These are phyloP conservation scores for Rhizophagus clarus DNA, from an alignment of 192 early-diverging fungal genomes.

Conservation along the genomic window DNA sequence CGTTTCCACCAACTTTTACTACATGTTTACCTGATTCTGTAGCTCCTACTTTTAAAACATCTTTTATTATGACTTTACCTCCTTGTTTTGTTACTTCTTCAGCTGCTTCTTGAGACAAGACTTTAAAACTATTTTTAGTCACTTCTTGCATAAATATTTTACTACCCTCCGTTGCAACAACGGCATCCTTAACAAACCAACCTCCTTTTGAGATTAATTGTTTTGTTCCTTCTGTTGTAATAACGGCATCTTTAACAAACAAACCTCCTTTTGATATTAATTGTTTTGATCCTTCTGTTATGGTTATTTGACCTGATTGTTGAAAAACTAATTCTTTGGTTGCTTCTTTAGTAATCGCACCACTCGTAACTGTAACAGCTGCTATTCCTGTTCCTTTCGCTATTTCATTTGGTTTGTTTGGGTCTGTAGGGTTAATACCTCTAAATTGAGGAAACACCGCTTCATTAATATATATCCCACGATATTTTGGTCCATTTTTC, in stretches of 20 bases:
- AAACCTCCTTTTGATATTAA: no score
- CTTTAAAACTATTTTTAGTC: background rate
- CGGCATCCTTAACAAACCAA: no score
- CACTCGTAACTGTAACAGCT: background rate
- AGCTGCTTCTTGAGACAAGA: background rate
- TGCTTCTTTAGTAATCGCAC: no score
- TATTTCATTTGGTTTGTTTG: background rate
- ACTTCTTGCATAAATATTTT: no score
- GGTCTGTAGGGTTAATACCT: background rate
- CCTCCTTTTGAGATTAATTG: no score
- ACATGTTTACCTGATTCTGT: background rate
- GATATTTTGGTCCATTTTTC: slow-evolving; percentile 4
- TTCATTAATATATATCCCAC: slow-evolving; percentile 11
- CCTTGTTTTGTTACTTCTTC: background rate
- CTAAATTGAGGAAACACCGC: background rate
- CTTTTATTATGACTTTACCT: background rate
- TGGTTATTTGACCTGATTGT: no score
- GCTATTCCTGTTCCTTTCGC: background rate
- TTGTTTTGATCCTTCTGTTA: no score
- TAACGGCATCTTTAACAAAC: no score
- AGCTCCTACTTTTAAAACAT: background rate
- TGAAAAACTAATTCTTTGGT: no score
- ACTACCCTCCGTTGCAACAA: no score
- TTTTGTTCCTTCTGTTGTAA: no score
- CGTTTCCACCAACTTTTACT: background rate